Evolutionary conservation across 257 asterid genomes (phyloP).

Genomic region (Lithospermum erythrorhizon): DNA sequence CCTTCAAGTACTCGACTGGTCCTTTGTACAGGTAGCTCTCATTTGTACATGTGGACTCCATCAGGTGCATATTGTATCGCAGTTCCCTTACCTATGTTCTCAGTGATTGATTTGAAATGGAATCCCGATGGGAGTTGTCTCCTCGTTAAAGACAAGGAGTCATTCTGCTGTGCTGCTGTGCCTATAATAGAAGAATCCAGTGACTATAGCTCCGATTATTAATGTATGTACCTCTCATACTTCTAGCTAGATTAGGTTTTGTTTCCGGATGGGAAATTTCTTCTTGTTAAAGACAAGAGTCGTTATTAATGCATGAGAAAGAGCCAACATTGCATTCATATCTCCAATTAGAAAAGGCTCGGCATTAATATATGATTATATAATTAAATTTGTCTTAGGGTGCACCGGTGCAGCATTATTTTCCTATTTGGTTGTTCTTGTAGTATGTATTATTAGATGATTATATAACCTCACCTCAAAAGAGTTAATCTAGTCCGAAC

Average conservation of each 20-base stretch:
- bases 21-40: conserved; percentile 69
- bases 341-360: too few species aligned
- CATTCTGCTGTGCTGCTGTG: conserved; percentile 80
- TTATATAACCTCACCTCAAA: too few species aligned
- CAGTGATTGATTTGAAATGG: conserved; percentile 77
- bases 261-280: neutral
- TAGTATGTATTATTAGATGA: too few species aligned
- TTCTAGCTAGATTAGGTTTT: neutral
- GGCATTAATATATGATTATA: too few species aligned
- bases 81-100: conserved; percentile 58
- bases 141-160: conserved; percentile 77
- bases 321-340: too few species aligned
- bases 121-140: conserved; percentile 78
- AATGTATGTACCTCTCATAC: conserved; percentile 6
- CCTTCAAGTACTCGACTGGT: conserved; percentile 73
- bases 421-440: too few species aligned
- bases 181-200: conserved; percentile 76
- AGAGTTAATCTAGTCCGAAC: too few species aligned
- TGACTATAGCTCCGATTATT: conserved; percentile 84
- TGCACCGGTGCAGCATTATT: too few species aligned
- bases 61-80: conserved; percentile 81
- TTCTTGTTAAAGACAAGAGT: too few species aligned
- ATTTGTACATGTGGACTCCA: conserved; percentile 97
- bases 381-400: too few species aligned
- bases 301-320: neutral